phyloP scores from a whole-genome alignment of 1,284 basidiomycete species.

The Tremellales sp. region DNA sequence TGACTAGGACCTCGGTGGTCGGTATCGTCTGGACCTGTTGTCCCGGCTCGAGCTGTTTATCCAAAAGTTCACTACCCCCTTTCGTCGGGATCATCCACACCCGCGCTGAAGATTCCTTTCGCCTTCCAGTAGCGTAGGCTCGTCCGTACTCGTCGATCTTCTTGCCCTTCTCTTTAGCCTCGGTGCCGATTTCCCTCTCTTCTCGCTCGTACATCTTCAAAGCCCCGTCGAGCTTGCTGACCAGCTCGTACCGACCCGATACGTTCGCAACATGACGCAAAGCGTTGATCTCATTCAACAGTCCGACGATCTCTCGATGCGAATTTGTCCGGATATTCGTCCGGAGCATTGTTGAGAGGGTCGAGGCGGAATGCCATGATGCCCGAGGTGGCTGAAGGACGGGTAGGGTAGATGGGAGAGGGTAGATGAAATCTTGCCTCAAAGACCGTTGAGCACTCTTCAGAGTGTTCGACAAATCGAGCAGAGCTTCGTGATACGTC shows the following conservation, averaged over 20 bases:
- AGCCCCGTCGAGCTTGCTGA: conserved; percentile 55
- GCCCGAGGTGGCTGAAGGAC: conserved; percentile 59
- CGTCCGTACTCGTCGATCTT: conserved; percentile 66
- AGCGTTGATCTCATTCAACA: conserved; percentile 69
- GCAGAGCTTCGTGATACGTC: conserved; percentile 69
- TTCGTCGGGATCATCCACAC: conserved; percentile 89
- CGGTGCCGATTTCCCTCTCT: conserved; percentile 50
- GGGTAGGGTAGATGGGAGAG: conserved; percentile 67
- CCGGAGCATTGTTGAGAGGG: conserved; percentile 59
- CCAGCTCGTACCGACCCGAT: conserved; percentile 62
- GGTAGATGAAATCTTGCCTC: conserved; percentile 64
- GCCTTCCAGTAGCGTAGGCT: conserved; percentile 74
- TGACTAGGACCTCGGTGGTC: conserved; percentile 64
- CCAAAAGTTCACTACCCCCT: neutral
- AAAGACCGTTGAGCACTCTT: conserved; percentile 59
- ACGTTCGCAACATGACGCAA: conserved; percentile 65
- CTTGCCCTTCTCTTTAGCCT: conserved; percentile 46
- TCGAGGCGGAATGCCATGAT: conserved; percentile 64
- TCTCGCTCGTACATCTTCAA: conserved; percentile 62
- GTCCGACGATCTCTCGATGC: conserved; percentile 62
- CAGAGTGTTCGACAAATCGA: conserved; percentile 64
- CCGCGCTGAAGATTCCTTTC: conserved; percentile 80
- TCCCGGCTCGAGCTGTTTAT: neutral
- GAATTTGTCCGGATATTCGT: conserved; percentile 65
- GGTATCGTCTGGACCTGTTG: conserved; percentile 7